These are phyloP conservation scores for Colletotrichum gigasporum DNA, from an alignment of 2,329 filamentous ascomycete species.

Conservation along the genomic window DNA sequence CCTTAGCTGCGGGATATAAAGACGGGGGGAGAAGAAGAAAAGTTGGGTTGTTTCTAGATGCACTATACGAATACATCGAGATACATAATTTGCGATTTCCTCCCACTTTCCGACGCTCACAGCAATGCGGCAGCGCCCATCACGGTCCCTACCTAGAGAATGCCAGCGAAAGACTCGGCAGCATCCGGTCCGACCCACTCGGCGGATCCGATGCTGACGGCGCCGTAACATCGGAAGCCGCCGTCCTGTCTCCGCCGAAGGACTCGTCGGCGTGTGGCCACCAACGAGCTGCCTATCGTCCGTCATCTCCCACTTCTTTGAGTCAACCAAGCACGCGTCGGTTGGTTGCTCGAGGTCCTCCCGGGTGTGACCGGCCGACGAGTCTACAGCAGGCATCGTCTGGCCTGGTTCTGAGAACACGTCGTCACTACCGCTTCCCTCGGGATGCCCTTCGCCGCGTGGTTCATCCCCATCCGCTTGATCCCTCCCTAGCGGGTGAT, in stretches of 20 bases:
- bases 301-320: not conserved
- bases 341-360: not conserved
- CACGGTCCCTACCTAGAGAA: not conserved
- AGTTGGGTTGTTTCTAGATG: no score
- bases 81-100: not conserved
- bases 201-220: not conserved
- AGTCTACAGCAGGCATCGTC: constrained; percentile 15
- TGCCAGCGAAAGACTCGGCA: not conserved
- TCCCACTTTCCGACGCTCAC: not conserved
- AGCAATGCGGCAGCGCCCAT: not conserved
- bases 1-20: no score
- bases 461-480: constrained; percentile 13
- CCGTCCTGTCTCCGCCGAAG: not conserved
- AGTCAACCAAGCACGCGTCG: constrained; percentile 10
- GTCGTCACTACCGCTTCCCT: not conserved
- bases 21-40: no score
- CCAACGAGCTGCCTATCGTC: constrained; percentile 5
- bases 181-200: not conserved
- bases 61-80: no score
- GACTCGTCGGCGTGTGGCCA: not conserved
- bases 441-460: no score
- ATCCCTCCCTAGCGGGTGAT: constrained; percentile 7
- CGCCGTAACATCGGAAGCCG: not conserved
- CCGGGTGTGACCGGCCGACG: not conserved
- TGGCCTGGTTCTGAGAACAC: constrained; percentile 4